Evolutionary conservation across 75 land plant genomes (phyloP).

Genomic region (Cupressus sempervirens): DNA sequence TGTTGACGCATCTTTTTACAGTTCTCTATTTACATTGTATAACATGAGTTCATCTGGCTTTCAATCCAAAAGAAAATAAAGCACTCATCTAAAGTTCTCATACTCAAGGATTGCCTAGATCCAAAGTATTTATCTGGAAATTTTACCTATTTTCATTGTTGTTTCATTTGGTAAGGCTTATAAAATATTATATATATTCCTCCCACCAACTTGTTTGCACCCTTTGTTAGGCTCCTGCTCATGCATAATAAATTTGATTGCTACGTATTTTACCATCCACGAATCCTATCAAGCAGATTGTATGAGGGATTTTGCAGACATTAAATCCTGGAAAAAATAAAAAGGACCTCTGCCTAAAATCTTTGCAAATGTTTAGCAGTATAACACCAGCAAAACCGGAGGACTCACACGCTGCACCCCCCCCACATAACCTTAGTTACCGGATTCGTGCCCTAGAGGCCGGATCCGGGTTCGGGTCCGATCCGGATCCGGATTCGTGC

Average conservation of each 20-base stretch:
- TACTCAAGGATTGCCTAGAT: background rate
- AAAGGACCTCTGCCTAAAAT: background rate
- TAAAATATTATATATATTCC: background rate
- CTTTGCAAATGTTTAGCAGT: background rate
- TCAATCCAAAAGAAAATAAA: background rate
- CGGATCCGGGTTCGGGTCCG: no score
- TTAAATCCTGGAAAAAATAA: background rate
- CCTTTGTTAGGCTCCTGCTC: background rate
- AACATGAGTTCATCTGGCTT: background rate
- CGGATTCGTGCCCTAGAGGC: no score
- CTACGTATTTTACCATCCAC: background rate
- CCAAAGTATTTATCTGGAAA: background rate
- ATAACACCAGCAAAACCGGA: background rate
- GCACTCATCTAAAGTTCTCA: background rate
- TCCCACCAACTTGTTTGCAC: background rate
- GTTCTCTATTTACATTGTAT: background rate
- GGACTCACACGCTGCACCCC: no score
- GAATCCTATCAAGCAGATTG: background rate
- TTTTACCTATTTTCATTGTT: background rate
- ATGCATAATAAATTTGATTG: background rate
- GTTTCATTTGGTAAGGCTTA: background rate
- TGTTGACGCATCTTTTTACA: background rate
- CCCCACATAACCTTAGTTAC: no score
- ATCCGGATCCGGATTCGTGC: no score
- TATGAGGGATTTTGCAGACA: background rate